Percentiles rank a stretch among this genome's conserved stretches.
These are phyloP conservation scores for Carallia pectinifolia DNA, from an alignment of 345 rosid genomes.

Conservation along the genomic window DNA sequence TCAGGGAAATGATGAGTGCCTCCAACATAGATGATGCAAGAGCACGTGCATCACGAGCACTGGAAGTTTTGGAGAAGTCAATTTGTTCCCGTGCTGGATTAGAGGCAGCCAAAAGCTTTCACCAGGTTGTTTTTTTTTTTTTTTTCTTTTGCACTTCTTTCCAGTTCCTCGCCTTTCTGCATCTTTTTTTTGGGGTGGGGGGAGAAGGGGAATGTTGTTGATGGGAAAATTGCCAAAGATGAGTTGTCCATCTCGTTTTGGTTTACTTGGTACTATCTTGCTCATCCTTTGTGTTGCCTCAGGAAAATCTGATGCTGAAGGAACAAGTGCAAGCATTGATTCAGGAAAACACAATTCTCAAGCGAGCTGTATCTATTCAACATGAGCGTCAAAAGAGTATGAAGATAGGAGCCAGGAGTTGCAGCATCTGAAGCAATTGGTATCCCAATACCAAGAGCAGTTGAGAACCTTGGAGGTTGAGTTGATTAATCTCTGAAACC, in stretches of 20 bases:
- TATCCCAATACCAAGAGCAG: slow-evolving; percentile 77
- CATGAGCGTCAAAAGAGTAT: slow-evolving; percentile 69
- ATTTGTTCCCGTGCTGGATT: slow-evolving; percentile 55
- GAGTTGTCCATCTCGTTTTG: too few species aligned
- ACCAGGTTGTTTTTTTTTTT: slow-evolving; percentile 35
- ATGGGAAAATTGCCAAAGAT: background rate
- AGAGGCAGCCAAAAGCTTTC: slow-evolving; percentile 50
- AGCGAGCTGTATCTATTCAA: slow-evolving; percentile 77
- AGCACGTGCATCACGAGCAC: slow-evolving; percentile 76
- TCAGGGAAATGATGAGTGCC: slow-evolving; percentile 70
- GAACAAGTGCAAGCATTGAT: slow-evolving; percentile 67
- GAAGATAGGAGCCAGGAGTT: slow-evolving; percentile 63
- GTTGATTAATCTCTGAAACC: background rate
- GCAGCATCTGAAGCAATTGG: slow-evolving; percentile 71
- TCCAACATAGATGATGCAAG: slow-evolving; percentile 74
- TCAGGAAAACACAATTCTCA: slow-evolving; percentile 68
- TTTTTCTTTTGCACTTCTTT: background rate
- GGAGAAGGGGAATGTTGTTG: background rate
- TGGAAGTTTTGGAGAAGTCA: slow-evolving; percentile 75
- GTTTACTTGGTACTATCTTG: too few species aligned
- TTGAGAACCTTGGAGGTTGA: slow-evolving; percentile 76
- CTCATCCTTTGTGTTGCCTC: background rate
- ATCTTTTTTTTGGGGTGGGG: background rate
- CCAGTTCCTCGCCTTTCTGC: background rate
- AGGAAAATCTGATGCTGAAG: slow-evolving; percentile 70